Base-by-base conservation (phyloP, 2,329 filamentous ascomycete species). In the Akanthomyces dipterigenus region DNA sequence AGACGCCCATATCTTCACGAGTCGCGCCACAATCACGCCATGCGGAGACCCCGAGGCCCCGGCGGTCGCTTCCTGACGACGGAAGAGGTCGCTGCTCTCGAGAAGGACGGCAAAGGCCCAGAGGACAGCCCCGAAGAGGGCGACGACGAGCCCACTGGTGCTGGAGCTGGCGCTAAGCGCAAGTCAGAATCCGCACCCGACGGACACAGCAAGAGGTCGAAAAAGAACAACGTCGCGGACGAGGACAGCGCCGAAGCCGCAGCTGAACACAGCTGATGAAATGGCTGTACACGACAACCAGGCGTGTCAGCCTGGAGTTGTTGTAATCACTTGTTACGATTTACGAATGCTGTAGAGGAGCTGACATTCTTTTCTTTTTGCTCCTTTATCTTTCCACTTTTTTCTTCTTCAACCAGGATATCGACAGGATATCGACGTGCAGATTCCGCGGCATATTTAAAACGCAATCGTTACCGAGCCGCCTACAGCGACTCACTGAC, bases 1-100 rank as follows among this genome's bases (percentile, higher is more conserved):
- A 87, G 95, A 40, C 98, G 97, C 77, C 95, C 95, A 3, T 99
- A 99, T 70, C 82, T 99, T 36, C 95, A 99, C 76, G 95, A 99
- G 73, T 98, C 93, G 28, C 85, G 95, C 70, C 95, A 99, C 75
- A 98, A 98, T 71, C 95, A 99, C 75, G 95, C 95, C 11, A 99
- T 99, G 95, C 87, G 95, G 62, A 82, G 95, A 69, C 95, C 95
- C 31, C 86, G 95, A 72, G 95, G 95, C 18, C 95, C 95, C 0
- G 95, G 95, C 58, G 95, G 95, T 24, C 88, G 95, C 26, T 99
- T 99, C 81, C 78, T 99, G 73, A 99, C 95, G 0, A 93, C 95
- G 1, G 95, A 98, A 62, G 95, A 99, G 73, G 93, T 97, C 4
- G 91, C 92, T 6, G 88, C 89, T 55, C 92, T 96, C 80, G 93